Conservation (phyloP, 768 basidiomycete species). For the Mycena vulgaris region DNA sequence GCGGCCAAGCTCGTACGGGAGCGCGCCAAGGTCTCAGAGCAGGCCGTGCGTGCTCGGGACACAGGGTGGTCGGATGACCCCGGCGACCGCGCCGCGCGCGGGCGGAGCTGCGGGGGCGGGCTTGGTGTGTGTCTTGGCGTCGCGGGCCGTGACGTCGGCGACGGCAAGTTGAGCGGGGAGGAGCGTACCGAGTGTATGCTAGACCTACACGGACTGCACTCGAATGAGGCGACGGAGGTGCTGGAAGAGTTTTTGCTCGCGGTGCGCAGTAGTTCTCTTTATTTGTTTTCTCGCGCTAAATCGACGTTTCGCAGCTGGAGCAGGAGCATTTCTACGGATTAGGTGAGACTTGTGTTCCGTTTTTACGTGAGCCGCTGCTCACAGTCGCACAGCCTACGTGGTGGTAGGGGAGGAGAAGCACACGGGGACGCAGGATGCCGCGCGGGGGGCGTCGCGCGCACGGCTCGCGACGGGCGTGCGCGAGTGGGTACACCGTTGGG, state of each 20-base stretch:
- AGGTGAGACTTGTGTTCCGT: constrained; percentile 60
- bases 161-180: constrained; percentile 76
- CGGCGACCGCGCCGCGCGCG: constrained; percentile 81
- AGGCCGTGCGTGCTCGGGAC: constrained; percentile 81
- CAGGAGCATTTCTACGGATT: constrained; percentile 90
- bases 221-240: constrained; percentile 93
- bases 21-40: constrained; percentile 81
- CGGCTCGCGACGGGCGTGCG: constrained; percentile 90
- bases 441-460: constrained; percentile 85
- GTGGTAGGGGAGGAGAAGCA: constrained; percentile 98
- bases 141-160: constrained; percentile 71
- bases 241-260: constrained; percentile 90
- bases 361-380: constrained; percentile 27
- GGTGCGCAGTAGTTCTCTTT: constrained; percentile 65
- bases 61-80: constrained; percentile 87
- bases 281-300: constrained; percentile 9
- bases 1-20: constrained; percentile 90
- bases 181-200: constrained; percentile 92
- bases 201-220: constrained; percentile 95
- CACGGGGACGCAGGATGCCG: constrained; percentile 90
- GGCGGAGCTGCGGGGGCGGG: constrained; percentile 84
- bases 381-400: constrained; percentile 74
- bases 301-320: constrained; percentile 72
- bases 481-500: constrained; percentile 94
- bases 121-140: constrained; percentile 93